Base-by-base conservation (phyloP, 1,284 basidiomycete species). In the Filobasidium uniguttulatum region DNA sequence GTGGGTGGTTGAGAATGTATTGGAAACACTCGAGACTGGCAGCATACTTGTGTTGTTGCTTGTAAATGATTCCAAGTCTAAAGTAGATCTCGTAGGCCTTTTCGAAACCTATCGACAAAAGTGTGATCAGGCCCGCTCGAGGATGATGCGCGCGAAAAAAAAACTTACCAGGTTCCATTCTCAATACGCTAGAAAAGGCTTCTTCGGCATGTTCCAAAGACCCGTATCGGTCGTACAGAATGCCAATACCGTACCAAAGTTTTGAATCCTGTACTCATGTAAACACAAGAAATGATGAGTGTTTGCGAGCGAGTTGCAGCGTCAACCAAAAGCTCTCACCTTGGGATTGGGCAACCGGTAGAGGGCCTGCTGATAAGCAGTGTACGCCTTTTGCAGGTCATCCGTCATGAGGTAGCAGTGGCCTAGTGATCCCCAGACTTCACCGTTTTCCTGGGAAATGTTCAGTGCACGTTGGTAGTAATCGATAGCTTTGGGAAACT, bases 401-500 rank as follows among this genome's bases (percentile, higher is more conserved):
- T 98, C 93, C 67, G 96, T 91, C 91, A 97, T 98, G 50, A 99
- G 78, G 69, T 93, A 93, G 71, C 94, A 97, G 64, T 97, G 91
- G 31, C 89, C 40, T 55, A 93, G 78, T 1, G 88, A 86, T 62
- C 84, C 86, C 88, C 88, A 93, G 52, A 90, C 83, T 72, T 93
- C 87, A 62, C 88, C 88, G 67, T 90, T 90, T 68, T 89, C 85
- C 70, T 85, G 81, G 66, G 91, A 83, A 54, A 93, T 77, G 61
- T 77, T 76, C 54, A 96, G 76, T 34, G 90, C 88, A 47, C 87
- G 82, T 65, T 93, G 86, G 66, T 93, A 94, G 71, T 84, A 93
- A 52, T 94, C 91, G 66, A 96, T 81, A 47, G 91, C 90, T 59
- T 70, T 71, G 55, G 67, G 66, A 57, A 71, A 73, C 50, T 74